These are phyloP conservation scores for Umbelopsis vinacea DNA, from an alignment of 192 early-diverging fungal genomes.

Conservation along the genomic window DNA sequence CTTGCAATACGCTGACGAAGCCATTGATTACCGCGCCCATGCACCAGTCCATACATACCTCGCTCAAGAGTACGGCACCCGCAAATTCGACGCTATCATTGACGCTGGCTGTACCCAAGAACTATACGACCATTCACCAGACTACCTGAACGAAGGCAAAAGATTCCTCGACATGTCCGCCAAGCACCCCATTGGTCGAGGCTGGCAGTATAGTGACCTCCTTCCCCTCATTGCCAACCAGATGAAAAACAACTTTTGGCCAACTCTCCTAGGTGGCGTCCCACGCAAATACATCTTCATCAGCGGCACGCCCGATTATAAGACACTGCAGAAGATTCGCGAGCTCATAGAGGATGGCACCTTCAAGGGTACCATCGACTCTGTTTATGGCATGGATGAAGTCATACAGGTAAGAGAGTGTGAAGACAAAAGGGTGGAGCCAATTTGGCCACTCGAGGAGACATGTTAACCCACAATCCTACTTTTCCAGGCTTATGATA, in stretches of 20 bases:
- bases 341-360: conserved; percentile 1
- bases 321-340: background rate
- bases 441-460: no score
- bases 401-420: background rate
- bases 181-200: background rate
- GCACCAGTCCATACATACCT: background rate
- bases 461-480: no score
- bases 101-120: conserved; percentile 11
- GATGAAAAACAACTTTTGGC: conserved; percentile 2
- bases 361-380: background rate
- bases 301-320: background rate
- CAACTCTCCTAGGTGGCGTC: background rate
- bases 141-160: background rate
- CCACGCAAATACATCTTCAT: background rate
- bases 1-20: background rate
- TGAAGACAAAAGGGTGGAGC: no score
- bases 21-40: conserved; percentile 14
- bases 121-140: background rate
- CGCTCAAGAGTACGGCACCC: background rate
- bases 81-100: conserved; percentile 17
- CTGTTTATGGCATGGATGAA: conserved; percentile 11
- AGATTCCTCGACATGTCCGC: background rate
- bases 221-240: background rate
- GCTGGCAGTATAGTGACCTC: background rate
- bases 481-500: conserved; percentile 15